phyloP scores from a whole-genome alignment of 2,329 filamentous ascomycete species.

The Chrysosporium keratinophilum region DNA sequence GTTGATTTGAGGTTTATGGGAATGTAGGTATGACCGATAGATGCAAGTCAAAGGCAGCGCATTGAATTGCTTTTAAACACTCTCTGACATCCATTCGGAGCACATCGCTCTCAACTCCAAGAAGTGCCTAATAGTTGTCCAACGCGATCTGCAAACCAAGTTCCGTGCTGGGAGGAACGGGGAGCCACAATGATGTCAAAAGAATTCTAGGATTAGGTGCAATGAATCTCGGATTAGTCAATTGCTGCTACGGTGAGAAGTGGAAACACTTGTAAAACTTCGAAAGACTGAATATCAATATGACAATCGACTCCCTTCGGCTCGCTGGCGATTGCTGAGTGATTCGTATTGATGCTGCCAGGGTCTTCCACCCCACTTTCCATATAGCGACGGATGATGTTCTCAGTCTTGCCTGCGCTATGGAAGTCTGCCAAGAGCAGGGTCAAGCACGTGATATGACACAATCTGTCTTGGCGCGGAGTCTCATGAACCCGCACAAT shows the following conservation, averaged over 20 bases:
- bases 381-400: neutral
- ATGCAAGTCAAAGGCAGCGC: neutral
- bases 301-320: too few relatives aligned
- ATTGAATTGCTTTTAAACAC: neutral
- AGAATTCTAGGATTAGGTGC: neutral
- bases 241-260: too few relatives aligned
- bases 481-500: neutral
- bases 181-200: constrained; percentile 4
- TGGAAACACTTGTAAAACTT: too few relatives aligned
- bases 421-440: neutral
- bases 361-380: too few relatives aligned
- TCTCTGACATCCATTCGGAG: neutral
- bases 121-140: neutral
- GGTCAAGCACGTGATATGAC: neutral
- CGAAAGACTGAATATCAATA: too few relatives aligned
- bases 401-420: neutral
- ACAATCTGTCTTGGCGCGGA: neutral
- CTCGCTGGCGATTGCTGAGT: too few relatives aligned
- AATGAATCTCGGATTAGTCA: too few relatives aligned
- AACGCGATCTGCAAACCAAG: constrained; percentile 1
- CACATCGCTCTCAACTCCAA: neutral
- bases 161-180: neutral
- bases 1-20: neutral
- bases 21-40: neutral
- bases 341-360: too few relatives aligned